Percentiles rank a stretch among this genome's conserved stretches.
phyloP scores from a whole-genome alignment of 495 filamentous ascomycete genomes.

The Oidiodendron maius region DNA sequence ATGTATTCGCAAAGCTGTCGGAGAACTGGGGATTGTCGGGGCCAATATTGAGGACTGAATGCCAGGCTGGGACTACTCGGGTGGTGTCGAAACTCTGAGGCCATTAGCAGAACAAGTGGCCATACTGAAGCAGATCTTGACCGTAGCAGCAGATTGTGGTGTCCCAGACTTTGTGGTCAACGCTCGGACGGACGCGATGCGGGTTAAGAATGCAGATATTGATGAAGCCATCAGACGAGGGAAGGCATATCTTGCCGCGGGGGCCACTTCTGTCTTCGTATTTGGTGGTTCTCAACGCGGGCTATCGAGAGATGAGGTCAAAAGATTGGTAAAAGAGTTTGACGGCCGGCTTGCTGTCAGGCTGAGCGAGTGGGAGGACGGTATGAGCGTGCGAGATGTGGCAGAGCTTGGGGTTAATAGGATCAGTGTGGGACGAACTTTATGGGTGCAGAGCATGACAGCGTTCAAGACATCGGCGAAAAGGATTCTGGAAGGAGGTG shows the following conservation, averaged over 20 bases:
- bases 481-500: too few species aligned
- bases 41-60: conserved; percentile 47
- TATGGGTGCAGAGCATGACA: not conserved
- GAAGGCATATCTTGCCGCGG: conserved; percentile 35
- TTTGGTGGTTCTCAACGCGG: conserved; percentile 26
- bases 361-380: not conserved
- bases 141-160: conserved; percentile 22
- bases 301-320: conserved; percentile 8
- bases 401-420: conserved; percentile 38
- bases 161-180: conserved; percentile 40
- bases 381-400: conserved; percentile 25
- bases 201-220: conserved; percentile 18
- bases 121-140: conserved; percentile 28
- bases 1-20: conserved; percentile 30
- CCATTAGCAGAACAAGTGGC: conserved; percentile 28
- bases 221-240: conserved; percentile 35
- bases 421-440: conserved; percentile 28
- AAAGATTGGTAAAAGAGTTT: conserved; percentile 23
- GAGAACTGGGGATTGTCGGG: conserved; percentile 38
- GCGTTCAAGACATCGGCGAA: not conserved
- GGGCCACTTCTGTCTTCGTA: conserved; percentile 39
- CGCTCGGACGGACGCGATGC: conserved; percentile 35
- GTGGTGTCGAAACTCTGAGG: conserved; percentile 28
- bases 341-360: conserved; percentile 8
- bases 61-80: too few species aligned